Percentiles rank a stretch among this genome's conserved stretches.
phyloP scores from a whole-genome alignment of 1,284 basidiomycete species.

The Microbotryum saponariae region DNA sequence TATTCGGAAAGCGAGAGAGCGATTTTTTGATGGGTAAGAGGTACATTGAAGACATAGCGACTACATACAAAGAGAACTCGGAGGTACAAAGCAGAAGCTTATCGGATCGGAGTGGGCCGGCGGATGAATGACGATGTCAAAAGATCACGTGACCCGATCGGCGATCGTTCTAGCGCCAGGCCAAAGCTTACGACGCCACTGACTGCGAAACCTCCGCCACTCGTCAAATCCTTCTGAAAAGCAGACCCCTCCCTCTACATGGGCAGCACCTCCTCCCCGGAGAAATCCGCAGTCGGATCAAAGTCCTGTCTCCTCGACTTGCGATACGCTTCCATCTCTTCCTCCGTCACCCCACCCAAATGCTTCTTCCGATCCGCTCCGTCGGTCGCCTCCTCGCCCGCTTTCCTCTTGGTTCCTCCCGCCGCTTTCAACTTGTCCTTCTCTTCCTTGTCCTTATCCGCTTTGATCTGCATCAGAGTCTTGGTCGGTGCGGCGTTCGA shows the following conservation, averaged over 20 bases:
- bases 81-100: no score
- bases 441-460: conserved; percentile 71
- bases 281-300: conserved; percentile 82
- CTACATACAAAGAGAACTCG: no score
- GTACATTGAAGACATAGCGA: no score
- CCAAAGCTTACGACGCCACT: no score
- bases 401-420: conserved; percentile 56
- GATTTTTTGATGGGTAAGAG: no score
- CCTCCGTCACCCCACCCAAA: conserved; percentile 64
- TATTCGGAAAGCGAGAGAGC: no score
- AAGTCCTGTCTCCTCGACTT: conserved; percentile 54
- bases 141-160: no score
- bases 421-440: conserved; percentile 57
- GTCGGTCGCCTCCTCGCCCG: conserved; percentile 51
- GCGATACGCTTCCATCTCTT: conserved; percentile 83
- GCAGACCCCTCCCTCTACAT: conserved; percentile 13
- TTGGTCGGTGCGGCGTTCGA: conserved; percentile 50
- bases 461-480: conserved; percentile 46
- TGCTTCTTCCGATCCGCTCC: conserved; percentile 48
- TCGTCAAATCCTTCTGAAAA: no score
- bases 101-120: no score
- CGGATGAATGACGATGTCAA: no score
- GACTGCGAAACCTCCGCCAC: no score
- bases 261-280: conserved; percentile 49
- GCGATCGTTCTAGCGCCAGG: no score